Evolutionary conservation across 148 eudicot genomes (phyloP).

Genomic region (Vaccinium vitisidaea): DNA sequence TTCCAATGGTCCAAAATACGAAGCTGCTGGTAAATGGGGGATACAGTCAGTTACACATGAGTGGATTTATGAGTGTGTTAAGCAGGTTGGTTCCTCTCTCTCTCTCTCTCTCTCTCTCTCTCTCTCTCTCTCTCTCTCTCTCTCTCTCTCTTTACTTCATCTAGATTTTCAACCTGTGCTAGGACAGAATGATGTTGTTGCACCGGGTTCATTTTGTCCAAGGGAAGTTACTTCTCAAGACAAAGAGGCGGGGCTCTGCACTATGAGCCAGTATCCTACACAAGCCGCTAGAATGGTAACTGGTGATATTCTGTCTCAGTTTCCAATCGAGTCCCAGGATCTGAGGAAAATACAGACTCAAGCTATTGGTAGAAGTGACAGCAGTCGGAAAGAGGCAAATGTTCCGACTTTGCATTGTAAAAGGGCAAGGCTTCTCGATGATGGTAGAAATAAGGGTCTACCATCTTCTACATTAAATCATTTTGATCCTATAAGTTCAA

Average conservation of each 20-base stretch:
- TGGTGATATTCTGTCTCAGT: constrained; percentile 47
- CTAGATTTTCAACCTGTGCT: constrained; percentile 13
- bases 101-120: background rate
- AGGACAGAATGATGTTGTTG: constrained; percentile 62
- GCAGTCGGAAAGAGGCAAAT: constrained; percentile 27
- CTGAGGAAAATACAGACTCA: constrained; percentile 32
- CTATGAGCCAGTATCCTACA: constrained; percentile 76
- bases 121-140: background rate
- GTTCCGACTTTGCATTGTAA: constrained; percentile 29
- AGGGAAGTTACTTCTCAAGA: constrained; percentile 65
- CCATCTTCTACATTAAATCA: constrained; percentile 22
- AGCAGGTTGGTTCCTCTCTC: constrained; percentile 48
- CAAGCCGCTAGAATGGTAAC: constrained; percentile 57
- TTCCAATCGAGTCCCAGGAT: constrained; percentile 44
- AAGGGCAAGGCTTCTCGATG: constrained; percentile 42
- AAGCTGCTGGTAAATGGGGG: constrained; percentile 77
- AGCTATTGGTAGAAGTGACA: constrained; percentile 21
- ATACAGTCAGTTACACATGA: constrained; percentile 60
- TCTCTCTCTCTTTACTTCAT: constrained; percentile 2
- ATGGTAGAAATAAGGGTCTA: constrained; percentile 18
- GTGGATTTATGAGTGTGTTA: constrained; percentile 86
- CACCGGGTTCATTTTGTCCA: constrained; percentile 52
- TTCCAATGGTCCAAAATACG: constrained; percentile 74
- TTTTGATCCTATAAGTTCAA: constrained; percentile 23
- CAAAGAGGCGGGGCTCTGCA: constrained; percentile 63